Conservation (phyloP, 2,329 filamentous ascomycete genomes). For the Ophiostoma angusticollis region DNA sequence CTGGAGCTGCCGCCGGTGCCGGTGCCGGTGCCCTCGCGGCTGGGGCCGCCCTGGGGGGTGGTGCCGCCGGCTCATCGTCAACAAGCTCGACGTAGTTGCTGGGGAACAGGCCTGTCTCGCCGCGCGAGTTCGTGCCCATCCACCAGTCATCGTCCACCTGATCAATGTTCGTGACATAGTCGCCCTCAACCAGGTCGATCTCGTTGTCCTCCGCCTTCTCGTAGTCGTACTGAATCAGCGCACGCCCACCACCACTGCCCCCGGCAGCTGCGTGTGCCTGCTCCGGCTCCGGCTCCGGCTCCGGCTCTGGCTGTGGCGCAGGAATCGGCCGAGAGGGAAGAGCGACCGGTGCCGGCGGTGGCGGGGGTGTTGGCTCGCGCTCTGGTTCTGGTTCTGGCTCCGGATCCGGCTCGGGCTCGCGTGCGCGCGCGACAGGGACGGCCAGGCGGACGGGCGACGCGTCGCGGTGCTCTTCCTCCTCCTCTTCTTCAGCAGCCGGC, state of each 20-base stretch:
- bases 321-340: constrained; percentile 41
- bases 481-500: constrained; percentile 41
- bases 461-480: constrained; percentile 45
- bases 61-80: constrained; percentile 32
- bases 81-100: constrained; percentile 93
- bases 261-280: constrained; percentile 24
- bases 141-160: constrained; percentile 99
- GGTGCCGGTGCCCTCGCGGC: constrained; percentile 12
- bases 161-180: constrained; percentile 81
- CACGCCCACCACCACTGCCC: constrained; percentile 45
- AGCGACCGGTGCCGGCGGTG: constrained; percentile 30
- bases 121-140: constrained; percentile 79
- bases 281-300: constrained; percentile 40
- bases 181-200: constrained; percentile 78
- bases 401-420: constrained; percentile 32
- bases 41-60: constrained; percentile 18
- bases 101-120: constrained; percentile 84
- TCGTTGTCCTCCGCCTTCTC: constrained; percentile 97
- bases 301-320: constrained; percentile 45
- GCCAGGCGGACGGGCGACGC: constrained; percentile 74
- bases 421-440: constrained; percentile 63
- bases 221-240: constrained; percentile 84
- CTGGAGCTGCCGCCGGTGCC: constrained; percentile 25
- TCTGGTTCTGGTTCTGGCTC: constrained; percentile 22
- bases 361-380: constrained; percentile 36